phyloP scores from a whole-genome alignment of 2,329 filamentous ascomycete species.

The Chaetomium globosum region DNA sequence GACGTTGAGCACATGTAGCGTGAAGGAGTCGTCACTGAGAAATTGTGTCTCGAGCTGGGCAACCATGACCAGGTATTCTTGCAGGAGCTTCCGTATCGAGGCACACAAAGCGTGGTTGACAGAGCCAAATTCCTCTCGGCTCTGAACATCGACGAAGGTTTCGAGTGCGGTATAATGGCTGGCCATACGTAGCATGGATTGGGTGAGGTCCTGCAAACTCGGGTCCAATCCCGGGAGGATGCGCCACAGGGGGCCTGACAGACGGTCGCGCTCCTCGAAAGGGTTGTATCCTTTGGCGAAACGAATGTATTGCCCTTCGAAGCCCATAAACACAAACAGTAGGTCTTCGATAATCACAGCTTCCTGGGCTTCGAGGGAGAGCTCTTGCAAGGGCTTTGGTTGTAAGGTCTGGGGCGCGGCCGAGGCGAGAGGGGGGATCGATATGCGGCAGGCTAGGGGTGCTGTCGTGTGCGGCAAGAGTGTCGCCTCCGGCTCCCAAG shows the following conservation, averaged over 20 bases:
- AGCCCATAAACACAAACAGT: slow-evolving; percentile 95
- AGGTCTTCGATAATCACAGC: slow-evolving; percentile 85
- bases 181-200: slow-evolving; percentile 89
- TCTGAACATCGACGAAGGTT: slow-evolving; percentile 91
- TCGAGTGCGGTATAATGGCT: slow-evolving; percentile 91
- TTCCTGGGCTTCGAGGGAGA: slow-evolving; percentile 82
- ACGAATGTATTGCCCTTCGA: slow-evolving; percentile 95
- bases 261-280: slow-evolving; percentile 78
- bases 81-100: slow-evolving; percentile 86
- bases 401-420: slow-evolving; percentile 70
- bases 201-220: slow-evolving; percentile 82
- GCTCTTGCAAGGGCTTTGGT: slow-evolving; percentile 66
- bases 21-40: slow-evolving; percentile 84
- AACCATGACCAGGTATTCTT: slow-evolving; percentile 91
- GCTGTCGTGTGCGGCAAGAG: slow-evolving; percentile 68
- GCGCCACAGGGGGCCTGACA: slow-evolving; percentile 79
- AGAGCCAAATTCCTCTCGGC: slow-evolving; percentile 85
- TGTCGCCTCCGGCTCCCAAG: slow-evolving; percentile 80
- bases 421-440: slow-evolving; percentile 69
- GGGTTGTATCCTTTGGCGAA: slow-evolving; percentile 84
- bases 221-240: slow-evolving; percentile 85
- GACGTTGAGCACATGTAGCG: slow-evolving; percentile 87
- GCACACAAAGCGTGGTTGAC: slow-evolving; percentile 96
- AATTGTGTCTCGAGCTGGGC: slow-evolving; percentile 93
- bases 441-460: slow-evolving; percentile 67